A percentile compares a stretch with the other conserved stretches of the same genome.
Evolutionary conservation across 2,329 filamentous ascomycete genomes (phyloP).

Genomic region (Fusarium sp.): DNA sequence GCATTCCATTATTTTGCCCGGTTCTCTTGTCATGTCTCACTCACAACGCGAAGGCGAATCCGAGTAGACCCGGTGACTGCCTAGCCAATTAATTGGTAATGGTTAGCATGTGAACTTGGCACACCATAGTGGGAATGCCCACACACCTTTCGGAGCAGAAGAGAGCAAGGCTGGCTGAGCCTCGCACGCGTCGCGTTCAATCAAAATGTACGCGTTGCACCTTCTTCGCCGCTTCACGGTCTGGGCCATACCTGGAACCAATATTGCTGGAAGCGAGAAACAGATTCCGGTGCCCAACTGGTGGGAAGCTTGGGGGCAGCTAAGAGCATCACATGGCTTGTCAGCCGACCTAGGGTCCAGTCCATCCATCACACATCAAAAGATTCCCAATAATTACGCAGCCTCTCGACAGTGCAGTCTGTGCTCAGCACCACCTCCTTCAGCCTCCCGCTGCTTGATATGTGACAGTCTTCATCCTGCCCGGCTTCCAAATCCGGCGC

Average conservation of each 20-base stretch:
- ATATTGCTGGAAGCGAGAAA: conserved; percentile 16
- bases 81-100: conserved; percentile 15
- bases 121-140: conserved; percentile 21
- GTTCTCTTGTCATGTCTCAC: conserved; percentile 33
- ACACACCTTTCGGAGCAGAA: conserved; percentile 19
- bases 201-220: conserved; percentile 27
- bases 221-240: not conserved
- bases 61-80: conserved; percentile 34
- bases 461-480: conserved; percentile 3
- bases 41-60: conserved; percentile 21
- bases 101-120: conserved; percentile 33
- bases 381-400: conserved; percentile 20
- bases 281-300: conserved; percentile 8
- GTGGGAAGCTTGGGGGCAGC: conserved; percentile 6
- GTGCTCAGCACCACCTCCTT: conserved; percentile 22
- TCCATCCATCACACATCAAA: conserved; percentile 19
- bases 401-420: conserved; percentile 18
- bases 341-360: conserved; percentile 40
- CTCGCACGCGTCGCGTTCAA: conserved; percentile 34
- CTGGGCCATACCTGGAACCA: conserved; percentile 6
- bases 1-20: conserved; percentile 25
- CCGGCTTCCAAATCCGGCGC: conserved; percentile 23
- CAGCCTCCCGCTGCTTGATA: conserved; percentile 24
- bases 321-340: conserved; percentile 41
- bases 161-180: conserved; percentile 33